Conservation (phyloP, 2,329 filamentous ascomycete species). For the Fusarium denticulatum region DNA sequence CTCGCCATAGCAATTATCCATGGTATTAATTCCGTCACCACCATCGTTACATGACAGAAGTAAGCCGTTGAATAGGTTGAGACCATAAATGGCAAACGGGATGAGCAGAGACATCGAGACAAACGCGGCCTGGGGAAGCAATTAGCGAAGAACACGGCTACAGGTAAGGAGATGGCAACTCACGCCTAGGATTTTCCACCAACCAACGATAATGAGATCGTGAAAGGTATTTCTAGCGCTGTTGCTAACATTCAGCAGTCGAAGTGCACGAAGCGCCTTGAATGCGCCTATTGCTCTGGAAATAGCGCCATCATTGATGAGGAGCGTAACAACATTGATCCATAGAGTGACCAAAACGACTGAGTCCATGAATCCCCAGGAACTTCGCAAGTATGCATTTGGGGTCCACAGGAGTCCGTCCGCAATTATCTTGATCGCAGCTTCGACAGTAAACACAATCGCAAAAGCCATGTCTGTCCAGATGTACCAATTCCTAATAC, state of each 20-base stretch:
- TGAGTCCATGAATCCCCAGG: conserved; percentile 96
- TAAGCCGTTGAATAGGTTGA: conserved; percentile 90
- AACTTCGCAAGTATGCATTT: conserved; percentile 95
- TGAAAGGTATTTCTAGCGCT: conserved; percentile 97
- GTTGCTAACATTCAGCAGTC: conserved; percentile 94
- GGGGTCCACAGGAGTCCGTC: conserved; percentile 97
- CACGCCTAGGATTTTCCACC: conserved; percentile 91
- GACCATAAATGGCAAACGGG: conserved; percentile 94
- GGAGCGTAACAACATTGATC: conserved; percentile 89
- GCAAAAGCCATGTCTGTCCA: conserved; percentile 94
- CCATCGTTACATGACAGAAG: conserved; percentile 78
- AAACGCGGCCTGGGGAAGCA: conserved; percentile 72
- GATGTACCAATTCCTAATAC: conserved; percentile 86
- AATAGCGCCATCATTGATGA: conserved; percentile 83
- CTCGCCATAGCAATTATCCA: conserved; percentile 85
- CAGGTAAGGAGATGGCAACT: conserved; percentile 46
- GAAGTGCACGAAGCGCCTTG: conserved; percentile 91
- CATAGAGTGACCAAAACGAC: conserved; percentile 92
- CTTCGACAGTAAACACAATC: conserved; percentile 84
- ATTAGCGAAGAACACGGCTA: neutral
- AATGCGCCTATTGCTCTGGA: conserved; percentile 94
- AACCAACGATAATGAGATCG: conserved; percentile 91
- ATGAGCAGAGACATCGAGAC: conserved; percentile 95
- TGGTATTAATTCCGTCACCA: conserved; percentile 64
- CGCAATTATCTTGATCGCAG: conserved; percentile 89